These are phyloP conservation scores for Scheffersomyces amazonensis DNA, from an alignment of 805 yeast species.

Conservation along the genomic window DNA sequence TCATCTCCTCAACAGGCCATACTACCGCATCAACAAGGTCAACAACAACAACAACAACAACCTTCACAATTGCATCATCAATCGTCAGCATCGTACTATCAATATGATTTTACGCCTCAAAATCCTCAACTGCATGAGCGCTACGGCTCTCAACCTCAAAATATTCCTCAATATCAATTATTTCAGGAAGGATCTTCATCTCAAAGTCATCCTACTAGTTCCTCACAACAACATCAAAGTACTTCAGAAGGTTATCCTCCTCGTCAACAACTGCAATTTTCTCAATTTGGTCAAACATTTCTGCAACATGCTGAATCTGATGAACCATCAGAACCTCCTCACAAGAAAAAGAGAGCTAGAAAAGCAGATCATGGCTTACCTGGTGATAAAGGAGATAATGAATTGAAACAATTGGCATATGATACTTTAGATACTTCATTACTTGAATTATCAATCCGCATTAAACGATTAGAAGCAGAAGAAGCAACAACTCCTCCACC, in stretches of 20 bases:
- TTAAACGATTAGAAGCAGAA: constrained; percentile 41
- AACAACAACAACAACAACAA: constrained; percentile 4
- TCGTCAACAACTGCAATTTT: constrained; percentile 1
- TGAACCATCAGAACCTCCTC: not conserved
- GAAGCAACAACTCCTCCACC: constrained; percentile 6
- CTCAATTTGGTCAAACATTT: not conserved
- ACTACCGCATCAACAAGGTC: constrained; percentile 2
- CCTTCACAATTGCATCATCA: constrained; percentile 3
- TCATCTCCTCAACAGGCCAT: constrained; percentile 1
- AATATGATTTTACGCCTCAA: not conserved
- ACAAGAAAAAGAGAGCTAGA: constrained; percentile 21
- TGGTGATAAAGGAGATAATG: constrained; percentile 35
- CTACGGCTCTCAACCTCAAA: not conserved
- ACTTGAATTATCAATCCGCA: constrained; percentile 40
- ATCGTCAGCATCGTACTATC: constrained; percentile 1
- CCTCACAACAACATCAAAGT: constrained; percentile 2
- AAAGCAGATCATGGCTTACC: constrained; percentile 27
- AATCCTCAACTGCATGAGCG: constrained; percentile 4
- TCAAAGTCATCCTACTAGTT: not conserved
- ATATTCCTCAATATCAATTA: constrained; percentile 1
- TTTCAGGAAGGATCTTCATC: not conserved
- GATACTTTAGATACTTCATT: constrained; percentile 33
- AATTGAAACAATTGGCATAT: constrained; percentile 35
- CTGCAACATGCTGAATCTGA: not conserved
- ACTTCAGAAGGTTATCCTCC: too few relatives aligned